Conservation (phyloP, 148 eudicot species). For the Polygonum maritimum region DNA sequence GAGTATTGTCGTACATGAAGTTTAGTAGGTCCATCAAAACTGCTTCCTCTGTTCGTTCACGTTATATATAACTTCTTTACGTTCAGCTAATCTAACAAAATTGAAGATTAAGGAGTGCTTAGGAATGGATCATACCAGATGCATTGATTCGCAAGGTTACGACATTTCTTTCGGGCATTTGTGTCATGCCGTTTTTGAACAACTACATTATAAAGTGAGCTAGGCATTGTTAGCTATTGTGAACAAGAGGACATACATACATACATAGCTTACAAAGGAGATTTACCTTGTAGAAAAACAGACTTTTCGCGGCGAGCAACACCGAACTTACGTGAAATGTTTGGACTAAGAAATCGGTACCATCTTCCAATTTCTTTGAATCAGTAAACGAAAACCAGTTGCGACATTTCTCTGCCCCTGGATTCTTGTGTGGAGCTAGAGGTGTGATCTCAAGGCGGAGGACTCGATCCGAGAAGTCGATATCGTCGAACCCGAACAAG, state of each 20-base stretch:
- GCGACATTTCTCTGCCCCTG: not conserved
- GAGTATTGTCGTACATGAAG: conserved; percentile 19
- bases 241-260: too few species aligned
- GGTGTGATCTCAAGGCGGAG: too few species aligned
- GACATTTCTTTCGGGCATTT: not conserved
- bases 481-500: too few species aligned
- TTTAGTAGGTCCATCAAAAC: conserved; percentile 27
- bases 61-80: too few species aligned
- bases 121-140: not conserved
- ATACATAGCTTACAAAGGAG: not conserved
- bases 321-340: not conserved
- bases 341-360: not conserved
- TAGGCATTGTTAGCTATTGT: not conserved
- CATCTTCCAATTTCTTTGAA: not conserved
- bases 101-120: not conserved
- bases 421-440: too few species aligned
- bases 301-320: not conserved
- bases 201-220: not conserved
- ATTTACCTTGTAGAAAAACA: not conserved
- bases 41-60: conserved; percentile 24
- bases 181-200: not conserved
- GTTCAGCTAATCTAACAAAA: too few species aligned
- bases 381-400: not conserved
- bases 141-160: not conserved
- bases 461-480: too few species aligned